Conservation (phyloP, 257 asterid species). For the Solanum lycopersicoides region DNA sequence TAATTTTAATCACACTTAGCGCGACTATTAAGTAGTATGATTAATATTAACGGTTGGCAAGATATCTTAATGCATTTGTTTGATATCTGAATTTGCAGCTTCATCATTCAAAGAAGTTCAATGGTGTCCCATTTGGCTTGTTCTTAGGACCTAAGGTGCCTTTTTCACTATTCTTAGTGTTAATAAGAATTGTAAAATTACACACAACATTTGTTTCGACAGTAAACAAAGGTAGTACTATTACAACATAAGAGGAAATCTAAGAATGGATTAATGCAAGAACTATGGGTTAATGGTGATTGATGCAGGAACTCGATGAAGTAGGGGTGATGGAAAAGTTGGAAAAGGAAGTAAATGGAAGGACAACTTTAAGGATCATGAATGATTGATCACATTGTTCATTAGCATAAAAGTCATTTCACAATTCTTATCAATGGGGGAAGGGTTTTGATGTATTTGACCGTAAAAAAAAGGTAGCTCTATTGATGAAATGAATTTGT, state of each 20-base stretch:
- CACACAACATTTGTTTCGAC: not conserved
- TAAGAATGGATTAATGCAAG: not conserved
- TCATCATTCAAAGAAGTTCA: slow-evolving; percentile 89
- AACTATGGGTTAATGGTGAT: too few species aligned
- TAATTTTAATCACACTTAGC: not conserved
- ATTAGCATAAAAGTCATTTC: not conserved
- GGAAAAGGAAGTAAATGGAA: slow-evolving; percentile 59
- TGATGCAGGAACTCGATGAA: slow-evolving; percentile 62
- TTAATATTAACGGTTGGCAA: not conserved
- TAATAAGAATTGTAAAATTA: not conserved
- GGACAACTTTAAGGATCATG: slow-evolving; percentile 32
- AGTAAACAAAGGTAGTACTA: too few species aligned
- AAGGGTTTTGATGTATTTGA: not conserved
- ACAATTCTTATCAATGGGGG: not conserved
- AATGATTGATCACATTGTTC: not conserved
- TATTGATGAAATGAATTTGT: not conserved
- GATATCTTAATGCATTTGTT: not conserved
- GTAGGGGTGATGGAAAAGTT: slow-evolving; percentile 74
- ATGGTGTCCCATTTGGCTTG: slow-evolving; percentile 84
- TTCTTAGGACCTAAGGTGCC: slow-evolving; percentile 53
- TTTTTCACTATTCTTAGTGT: too few species aligned
- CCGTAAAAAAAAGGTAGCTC: not conserved
- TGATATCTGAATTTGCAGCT: slow-evolving; percentile 51
- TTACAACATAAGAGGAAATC: not conserved
- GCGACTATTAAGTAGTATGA: not conserved